A percentile compares a stretch with the other conserved stretches of the same genome.
Evolutionary conservation across 768 basidiomycete species (phyloP).

Genomic region (Termitomyces sp.): DNA sequence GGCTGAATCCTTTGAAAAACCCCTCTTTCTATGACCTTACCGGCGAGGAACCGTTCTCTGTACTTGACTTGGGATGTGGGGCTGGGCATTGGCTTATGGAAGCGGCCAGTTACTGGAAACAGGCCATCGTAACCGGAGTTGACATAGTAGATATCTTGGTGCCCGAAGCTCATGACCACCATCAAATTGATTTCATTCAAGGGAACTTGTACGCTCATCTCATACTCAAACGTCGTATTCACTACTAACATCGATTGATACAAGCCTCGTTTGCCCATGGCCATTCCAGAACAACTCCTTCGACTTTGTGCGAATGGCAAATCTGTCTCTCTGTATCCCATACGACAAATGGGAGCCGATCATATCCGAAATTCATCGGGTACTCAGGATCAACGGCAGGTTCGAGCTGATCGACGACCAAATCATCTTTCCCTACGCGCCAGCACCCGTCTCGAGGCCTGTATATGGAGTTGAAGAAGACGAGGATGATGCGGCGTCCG

Average conservation of each 20-base stretch:
- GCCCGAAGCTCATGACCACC: constrained; percentile 30
- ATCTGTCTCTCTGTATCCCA: constrained; percentile 61
- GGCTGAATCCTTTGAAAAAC: constrained; percentile 47
- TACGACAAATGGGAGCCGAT: constrained; percentile 56
- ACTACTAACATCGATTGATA: neutral
- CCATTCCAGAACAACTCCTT: constrained; percentile 65
- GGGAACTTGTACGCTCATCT: constrained; percentile 62
- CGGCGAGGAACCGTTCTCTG: constrained; percentile 44
- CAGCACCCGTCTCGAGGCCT: constrained; percentile 12
- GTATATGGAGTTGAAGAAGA: constrained; percentile 13
- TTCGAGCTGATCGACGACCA: constrained; percentile 77
- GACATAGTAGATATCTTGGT: constrained; percentile 54
- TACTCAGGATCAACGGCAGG: constrained; percentile 57
- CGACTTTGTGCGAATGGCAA: constrained; percentile 73
- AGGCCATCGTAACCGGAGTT: constrained; percentile 57
- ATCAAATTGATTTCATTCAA: constrained; percentile 50
- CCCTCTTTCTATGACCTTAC: constrained; percentile 61
- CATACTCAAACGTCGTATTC: neutral
- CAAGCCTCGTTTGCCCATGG: constrained; percentile 50
- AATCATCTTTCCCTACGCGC: constrained; percentile 57
- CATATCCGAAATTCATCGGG: constrained; percentile 56
- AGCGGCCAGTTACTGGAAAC: constrained; percentile 61
- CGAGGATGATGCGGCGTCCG: constrained; percentile 27
- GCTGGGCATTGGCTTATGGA: constrained; percentile 64
- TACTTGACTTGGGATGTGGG: constrained; percentile 79